Evolutionary conservation across 164 flowering plant genomes (phyloP).

Genomic region (Saururus chinensis): DNA sequence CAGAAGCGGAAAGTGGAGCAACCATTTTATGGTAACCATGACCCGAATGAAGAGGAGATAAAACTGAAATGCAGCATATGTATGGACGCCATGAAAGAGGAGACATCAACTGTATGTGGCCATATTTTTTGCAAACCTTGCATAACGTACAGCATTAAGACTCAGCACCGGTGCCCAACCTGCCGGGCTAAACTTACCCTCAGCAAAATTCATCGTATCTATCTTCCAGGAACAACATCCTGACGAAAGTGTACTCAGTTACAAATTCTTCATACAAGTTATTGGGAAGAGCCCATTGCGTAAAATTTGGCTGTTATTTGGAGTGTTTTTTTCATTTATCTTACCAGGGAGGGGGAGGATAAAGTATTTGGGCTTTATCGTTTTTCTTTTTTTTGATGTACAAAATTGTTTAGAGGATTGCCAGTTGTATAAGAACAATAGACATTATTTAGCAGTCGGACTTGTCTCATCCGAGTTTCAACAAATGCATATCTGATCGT

Average conservation of each 20-base stretch:
- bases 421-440: too few species aligned
- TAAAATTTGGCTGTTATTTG: too few species aligned
- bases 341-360: too few species aligned
- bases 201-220: slow-evolving; percentile 28
- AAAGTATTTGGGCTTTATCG: too few species aligned
- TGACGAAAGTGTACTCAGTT: slow-evolving; percentile 3
- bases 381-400: too few species aligned
- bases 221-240: slow-evolving; percentile 29
- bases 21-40: slow-evolving; percentile 8
- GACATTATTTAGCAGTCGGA: too few species aligned
- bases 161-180: slow-evolving; percentile 34
- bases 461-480: too few species aligned
- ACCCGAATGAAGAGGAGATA: slow-evolving; percentile 9
- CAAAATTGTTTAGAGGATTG: too few species aligned
- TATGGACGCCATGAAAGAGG: slow-evolving; percentile 35
- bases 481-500: too few species aligned
- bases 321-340: too few species aligned
- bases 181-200: slow-evolving; percentile 27
- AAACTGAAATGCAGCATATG: slow-evolving; percentile 32
- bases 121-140: slow-evolving; percentile 45
- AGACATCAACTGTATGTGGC: slow-evolving; percentile 42
- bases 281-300: too few species aligned
- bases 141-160: slow-evolving; percentile 23
- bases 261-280: not conserved
- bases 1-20: slow-evolving; percentile 11